These are phyloP conservation scores for Cladobotryum protrusum DNA, from an alignment of 2,329 filamentous ascomycete genomes.

Conservation along the genomic window DNA sequence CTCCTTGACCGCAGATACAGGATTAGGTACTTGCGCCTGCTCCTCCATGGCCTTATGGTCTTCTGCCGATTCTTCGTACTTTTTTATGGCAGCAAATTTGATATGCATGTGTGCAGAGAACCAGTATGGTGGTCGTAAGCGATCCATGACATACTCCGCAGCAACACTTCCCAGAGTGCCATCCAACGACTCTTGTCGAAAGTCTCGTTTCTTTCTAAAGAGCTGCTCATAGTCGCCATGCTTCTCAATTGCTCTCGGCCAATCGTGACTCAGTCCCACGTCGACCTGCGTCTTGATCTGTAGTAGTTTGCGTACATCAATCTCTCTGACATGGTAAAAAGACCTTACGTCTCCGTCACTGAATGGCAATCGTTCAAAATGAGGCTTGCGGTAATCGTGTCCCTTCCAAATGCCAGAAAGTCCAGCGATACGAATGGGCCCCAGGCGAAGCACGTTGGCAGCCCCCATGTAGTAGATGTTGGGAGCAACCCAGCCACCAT, in stretches of 20 bases:
- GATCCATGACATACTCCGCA: conserved; percentile 72
- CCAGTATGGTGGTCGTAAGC: conserved; percentile 79
- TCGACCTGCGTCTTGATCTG: conserved; percentile 84
- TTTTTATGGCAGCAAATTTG: conserved; percentile 69
- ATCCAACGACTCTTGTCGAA: conserved; percentile 67
- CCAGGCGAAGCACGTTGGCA: conserved; percentile 79
- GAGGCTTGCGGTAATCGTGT: conserved; percentile 75
- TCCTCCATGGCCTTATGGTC: conserved; percentile 19
- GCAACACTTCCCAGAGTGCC: conserved; percentile 75
- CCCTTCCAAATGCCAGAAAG: conserved; percentile 95
- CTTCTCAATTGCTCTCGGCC: conserved; percentile 79
- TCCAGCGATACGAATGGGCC: conserved; percentile 79
- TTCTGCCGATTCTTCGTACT: conserved; percentile 35
- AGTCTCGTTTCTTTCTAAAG: conserved; percentile 67
- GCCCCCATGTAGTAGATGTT: conserved; percentile 97
- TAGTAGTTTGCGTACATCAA: conserved; percentile 85
- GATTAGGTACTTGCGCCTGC: conserved; percentile 4
- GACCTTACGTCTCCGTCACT: conserved; percentile 66
- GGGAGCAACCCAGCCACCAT: conserved; percentile 93
- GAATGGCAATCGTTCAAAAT: conserved; percentile 83
- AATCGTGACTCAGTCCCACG: conserved; percentile 89
- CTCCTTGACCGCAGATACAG: conserved; percentile 13
- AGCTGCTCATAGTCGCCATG: conserved; percentile 64
- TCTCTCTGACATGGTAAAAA: conserved; percentile 84
- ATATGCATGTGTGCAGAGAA: conserved; percentile 91